phyloP scores from a whole-genome alignment of 169 alveolate species.

The Eimeria maxima region DNA sequence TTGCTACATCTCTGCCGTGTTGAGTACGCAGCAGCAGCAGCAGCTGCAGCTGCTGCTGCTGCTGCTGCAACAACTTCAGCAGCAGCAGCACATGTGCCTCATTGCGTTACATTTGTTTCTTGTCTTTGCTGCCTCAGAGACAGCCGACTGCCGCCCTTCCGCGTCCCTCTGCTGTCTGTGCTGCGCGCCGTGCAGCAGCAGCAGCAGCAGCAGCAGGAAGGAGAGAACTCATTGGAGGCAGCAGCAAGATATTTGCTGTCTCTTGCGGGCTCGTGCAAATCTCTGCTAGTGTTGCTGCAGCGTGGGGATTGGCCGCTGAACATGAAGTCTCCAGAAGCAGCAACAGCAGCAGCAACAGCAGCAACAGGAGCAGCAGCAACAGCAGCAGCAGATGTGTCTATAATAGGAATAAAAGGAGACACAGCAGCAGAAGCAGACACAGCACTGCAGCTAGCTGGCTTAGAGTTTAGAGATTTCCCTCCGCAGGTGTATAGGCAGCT shows the following conservation, averaged over 20 bases:
- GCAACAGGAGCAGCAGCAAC: neutral
- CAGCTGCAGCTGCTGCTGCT: neutral
- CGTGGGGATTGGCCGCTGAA: constrained; percentile 60
- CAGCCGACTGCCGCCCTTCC: constrained; percentile 61
- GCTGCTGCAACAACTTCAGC: constrained; percentile 20
- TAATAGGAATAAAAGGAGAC: neutral
- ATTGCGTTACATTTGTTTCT: neutral
- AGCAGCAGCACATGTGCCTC: neutral
- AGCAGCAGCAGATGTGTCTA: constrained; percentile 17
- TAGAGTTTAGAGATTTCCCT: constrained; percentile 32
- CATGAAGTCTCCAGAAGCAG: constrained; percentile 9
- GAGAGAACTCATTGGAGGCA: neutral
- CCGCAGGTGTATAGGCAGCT: constrained; percentile 10
- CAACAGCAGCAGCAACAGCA: constrained; percentile 59
- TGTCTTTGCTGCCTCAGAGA: neutral
- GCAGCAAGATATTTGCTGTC: constrained; percentile 50
- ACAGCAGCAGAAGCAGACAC: constrained; percentile 67
- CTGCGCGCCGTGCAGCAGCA: constrained; percentile 65
- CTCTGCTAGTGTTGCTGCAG: constrained; percentile 41
- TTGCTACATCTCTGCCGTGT: neutral
- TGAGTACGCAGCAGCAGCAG: neutral
- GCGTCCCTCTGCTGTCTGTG: constrained; percentile 24
- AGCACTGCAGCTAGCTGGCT: constrained; percentile 17
- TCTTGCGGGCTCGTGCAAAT: neutral
- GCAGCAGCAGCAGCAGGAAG: constrained; percentile 41